Evolutionary conservation across 129 eudicot species (phyloP).

Genomic region (Escallonia rubra): DNA sequence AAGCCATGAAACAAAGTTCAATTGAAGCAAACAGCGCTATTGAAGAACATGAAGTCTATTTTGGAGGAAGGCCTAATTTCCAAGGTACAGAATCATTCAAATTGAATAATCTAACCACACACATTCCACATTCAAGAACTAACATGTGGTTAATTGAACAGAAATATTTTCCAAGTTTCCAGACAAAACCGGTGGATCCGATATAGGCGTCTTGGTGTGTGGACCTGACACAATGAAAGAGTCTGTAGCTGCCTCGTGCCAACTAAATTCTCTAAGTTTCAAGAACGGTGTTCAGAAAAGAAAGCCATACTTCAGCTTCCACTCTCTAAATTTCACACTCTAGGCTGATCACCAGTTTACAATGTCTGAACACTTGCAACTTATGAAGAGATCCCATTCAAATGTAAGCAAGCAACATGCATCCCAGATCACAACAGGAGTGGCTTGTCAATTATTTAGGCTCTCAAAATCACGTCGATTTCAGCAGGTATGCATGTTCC

Average conservation of each 20-base stretch:
- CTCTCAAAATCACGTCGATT: no score
- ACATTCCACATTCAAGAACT: not conserved
- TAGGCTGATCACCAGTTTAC: not conserved
- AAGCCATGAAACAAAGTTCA: constrained; percentile 27
- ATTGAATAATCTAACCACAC: not conserved
- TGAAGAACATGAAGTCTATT: constrained; percentile 61
- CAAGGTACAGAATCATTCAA: constrained; percentile 38
- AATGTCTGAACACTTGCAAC: no score
- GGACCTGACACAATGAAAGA: constrained; percentile 84
- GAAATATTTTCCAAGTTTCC: constrained; percentile 45
- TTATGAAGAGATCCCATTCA: no score
- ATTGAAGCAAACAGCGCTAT: constrained; percentile 25
- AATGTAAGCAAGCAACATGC: no score
- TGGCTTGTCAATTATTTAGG: no score
- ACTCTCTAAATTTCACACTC: constrained; percentile 72
- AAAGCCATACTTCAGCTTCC: constrained; percentile 52
- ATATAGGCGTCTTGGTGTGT: constrained; percentile 70
- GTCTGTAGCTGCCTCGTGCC: constrained; percentile 63
- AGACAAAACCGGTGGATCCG: constrained; percentile 45
- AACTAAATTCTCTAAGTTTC: constrained; percentile 29
- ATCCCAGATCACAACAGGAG: no score
- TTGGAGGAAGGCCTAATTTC: constrained; percentile 70
- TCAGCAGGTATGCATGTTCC: no score
- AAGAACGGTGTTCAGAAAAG: constrained; percentile 22
- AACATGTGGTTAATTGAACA: constrained; percentile 28